phyloP scores from a whole-genome alignment of 202 grass and related monocot genomes.

The Zizania palustris region DNA sequence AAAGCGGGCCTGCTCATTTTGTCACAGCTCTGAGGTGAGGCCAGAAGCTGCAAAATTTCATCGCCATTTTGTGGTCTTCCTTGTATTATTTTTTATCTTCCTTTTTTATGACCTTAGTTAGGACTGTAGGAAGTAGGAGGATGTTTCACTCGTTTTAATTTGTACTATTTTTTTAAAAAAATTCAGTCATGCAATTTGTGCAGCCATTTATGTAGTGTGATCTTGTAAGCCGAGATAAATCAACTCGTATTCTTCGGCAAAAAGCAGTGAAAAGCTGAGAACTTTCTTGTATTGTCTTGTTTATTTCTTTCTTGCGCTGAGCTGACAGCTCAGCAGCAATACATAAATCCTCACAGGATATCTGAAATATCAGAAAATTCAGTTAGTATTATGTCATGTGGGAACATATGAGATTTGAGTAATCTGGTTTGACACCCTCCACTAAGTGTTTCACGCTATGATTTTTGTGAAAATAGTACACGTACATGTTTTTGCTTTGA shows the following conservation, averaged over 20 bases:
- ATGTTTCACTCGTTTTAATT: neutral
- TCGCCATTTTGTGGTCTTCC: neutral
- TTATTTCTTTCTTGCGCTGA: neutral
- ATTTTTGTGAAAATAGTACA: neutral
- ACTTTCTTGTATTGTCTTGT: neutral
- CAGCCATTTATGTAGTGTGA: slow-evolving; percentile 26
- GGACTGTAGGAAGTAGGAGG: neutral
- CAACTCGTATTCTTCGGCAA: neutral
- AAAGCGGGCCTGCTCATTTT: slow-evolving; percentile 1
- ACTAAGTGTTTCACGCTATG: neutral
- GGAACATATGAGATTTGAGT: neutral
- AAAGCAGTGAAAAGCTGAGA: neutral
- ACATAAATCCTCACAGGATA: neutral
- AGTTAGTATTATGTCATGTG: neutral
- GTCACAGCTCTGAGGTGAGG: slow-evolving; percentile 28
- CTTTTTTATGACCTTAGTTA: slow-evolving; percentile 2
- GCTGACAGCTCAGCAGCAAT: neutral
- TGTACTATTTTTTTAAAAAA: too few relatives aligned
- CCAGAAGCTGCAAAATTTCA: neutral
- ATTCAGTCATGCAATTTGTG: neutral
- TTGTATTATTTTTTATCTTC: neutral
- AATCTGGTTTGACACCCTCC: neutral
- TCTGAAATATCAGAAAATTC: neutral
- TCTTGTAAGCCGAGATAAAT: slow-evolving; percentile 27
- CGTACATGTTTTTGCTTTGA: too few relatives aligned